phyloP scores from a whole-genome alignment of 257 asterid species.

The Solanum raphanifolium region DNA sequence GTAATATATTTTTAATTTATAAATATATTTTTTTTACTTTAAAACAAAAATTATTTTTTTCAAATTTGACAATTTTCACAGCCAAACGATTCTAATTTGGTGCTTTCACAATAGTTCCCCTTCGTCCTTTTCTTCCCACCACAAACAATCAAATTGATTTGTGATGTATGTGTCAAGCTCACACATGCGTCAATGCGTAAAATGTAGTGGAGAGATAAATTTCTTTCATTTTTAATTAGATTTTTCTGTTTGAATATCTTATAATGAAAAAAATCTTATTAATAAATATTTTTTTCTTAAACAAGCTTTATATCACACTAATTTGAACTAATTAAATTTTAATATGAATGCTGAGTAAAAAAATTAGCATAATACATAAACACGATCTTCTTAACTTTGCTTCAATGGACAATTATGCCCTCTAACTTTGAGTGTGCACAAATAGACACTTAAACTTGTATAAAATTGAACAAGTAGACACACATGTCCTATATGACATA shows the following conservation, averaged over 20 bases:
- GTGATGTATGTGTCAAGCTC: not conserved
- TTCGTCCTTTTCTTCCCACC: not conserved
- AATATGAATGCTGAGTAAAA: not conserved
- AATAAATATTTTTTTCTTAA: not conserved
- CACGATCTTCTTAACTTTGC: accelerated
- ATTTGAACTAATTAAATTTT: not conserved
- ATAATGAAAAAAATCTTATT: no score
- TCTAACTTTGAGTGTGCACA: accelerated
- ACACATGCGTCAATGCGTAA: not conserved
- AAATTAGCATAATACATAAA: no score
- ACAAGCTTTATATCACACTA: not conserved
- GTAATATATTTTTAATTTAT: no score
- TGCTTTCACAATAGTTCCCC: not conserved
- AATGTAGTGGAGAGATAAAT: no score
- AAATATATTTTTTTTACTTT: not conserved
- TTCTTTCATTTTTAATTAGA: not conserved
- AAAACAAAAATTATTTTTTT: no score
- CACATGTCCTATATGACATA: not conserved
- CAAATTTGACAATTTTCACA: not conserved
- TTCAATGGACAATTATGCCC: accelerated
- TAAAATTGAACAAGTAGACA: no score
- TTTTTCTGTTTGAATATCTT: accelerated
- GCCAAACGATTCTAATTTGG: not conserved
- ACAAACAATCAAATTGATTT: not conserved
- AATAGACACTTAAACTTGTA: no score